phyloP scores from a whole-genome alignment of 2,329 filamentous ascomycete species.

The Trichoderma breve region DNA sequence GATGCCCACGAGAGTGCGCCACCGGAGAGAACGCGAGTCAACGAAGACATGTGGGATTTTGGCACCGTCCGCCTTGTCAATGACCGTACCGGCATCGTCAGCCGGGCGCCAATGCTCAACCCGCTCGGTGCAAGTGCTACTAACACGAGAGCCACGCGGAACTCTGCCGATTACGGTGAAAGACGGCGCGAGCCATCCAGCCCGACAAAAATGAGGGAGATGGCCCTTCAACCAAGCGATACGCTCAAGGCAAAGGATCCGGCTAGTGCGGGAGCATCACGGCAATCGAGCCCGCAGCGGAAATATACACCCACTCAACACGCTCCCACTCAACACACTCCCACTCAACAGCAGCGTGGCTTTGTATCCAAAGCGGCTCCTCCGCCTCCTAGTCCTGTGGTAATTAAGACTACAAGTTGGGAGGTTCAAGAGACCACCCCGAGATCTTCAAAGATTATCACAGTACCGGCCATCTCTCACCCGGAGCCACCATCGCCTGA shows the following conservation, averaged over 20 bases:
- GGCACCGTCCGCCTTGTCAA: slow-evolving; percentile 85
- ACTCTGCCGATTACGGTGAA: slow-evolving; percentile 51
- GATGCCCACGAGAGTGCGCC: slow-evolving; percentile 56
- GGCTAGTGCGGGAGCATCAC: slow-evolving; percentile 46
- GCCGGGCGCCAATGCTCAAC: slow-evolving; percentile 55
- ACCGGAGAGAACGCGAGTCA: slow-evolving; percentile 54
- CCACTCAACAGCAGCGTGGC: slow-evolving; percentile 16
- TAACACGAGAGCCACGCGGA: slow-evolving; percentile 65
- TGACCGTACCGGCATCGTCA: slow-evolving; percentile 57
- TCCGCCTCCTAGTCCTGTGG: slow-evolving; percentile 46
- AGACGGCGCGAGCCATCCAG: slow-evolving; percentile 47
- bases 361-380: slow-evolving; percentile 57
- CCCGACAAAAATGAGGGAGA: slow-evolving; percentile 52
- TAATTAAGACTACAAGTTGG: slow-evolving; percentile 31
- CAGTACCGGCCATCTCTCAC: slow-evolving; percentile 42
- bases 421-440: slow-evolving; percentile 46
- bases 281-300: slow-evolving; percentile 60
- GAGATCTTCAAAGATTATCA: slow-evolving; percentile 36
- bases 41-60: slow-evolving; percentile 97
- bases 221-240: slow-evolving; percentile 46
- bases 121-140: slow-evolving; percentile 78
- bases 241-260: slow-evolving; percentile 54
- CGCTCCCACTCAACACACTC: not conserved
- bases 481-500: slow-evolving; percentile 53
- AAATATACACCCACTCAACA: slow-evolving; percentile 45